Evolutionary conservation across 306 rosid genomes (phyloP).

Genomic region (Trifolium dubium): DNA sequence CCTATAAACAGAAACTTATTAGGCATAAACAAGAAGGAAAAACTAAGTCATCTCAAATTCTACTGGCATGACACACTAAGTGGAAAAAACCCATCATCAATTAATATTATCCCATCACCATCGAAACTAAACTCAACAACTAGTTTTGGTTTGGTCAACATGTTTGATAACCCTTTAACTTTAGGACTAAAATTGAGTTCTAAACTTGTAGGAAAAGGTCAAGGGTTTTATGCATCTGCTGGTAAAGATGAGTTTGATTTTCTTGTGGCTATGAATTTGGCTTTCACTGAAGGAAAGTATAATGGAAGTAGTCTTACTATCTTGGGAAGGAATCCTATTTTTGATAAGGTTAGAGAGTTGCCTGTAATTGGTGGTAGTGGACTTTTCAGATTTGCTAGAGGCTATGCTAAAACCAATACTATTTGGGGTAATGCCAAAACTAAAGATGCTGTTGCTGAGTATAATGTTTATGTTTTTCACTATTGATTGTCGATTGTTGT

Average conservation of each 20-base stretch:
- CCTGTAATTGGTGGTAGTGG: constrained; percentile 85
- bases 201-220: constrained; percentile 52
- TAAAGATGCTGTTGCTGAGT: constrained; percentile 57
- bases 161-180: constrained; percentile 57
- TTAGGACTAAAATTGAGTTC: constrained; percentile 11
- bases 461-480: constrained; percentile 46
- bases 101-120: constrained; percentile 35
- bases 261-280: constrained; percentile 74
- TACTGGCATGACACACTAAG: constrained; percentile 69
- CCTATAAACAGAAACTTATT: constrained; percentile 41
- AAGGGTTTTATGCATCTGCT: constrained; percentile 67
- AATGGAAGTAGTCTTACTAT: constrained; percentile 60
- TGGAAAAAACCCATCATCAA: constrained; percentile 46
- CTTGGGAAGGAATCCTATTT: constrained; percentile 48
- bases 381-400: constrained; percentile 77
- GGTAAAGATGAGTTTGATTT: constrained; percentile 44
- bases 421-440: not conserved
- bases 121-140: constrained; percentile 39
- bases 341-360: constrained; percentile 68
- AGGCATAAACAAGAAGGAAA: constrained; percentile 50
- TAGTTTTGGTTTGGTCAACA: constrained; percentile 42
- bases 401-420: constrained; percentile 47
- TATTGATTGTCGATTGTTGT: not conserved
- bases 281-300: constrained; percentile 63
- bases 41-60: constrained; percentile 61